phyloP scores from a whole-genome alignment of 2,329 filamentous ascomycete species.

The Aspergillus eucalypticola region DNA sequence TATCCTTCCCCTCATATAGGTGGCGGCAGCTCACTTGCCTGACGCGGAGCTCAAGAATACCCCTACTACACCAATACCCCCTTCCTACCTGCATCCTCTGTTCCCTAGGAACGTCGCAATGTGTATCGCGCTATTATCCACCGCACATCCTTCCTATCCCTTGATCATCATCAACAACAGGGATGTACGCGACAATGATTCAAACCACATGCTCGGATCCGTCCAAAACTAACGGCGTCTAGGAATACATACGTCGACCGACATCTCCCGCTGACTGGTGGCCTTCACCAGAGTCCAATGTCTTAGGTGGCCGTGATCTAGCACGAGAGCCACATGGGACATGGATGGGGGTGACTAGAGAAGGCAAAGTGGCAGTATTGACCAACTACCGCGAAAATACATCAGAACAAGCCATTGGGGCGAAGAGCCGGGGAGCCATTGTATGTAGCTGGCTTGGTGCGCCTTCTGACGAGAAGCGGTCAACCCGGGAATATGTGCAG shows the following conservation, averaged over 20 bases:
- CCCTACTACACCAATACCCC: not conserved
- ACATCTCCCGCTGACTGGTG: constrained; percentile 62
- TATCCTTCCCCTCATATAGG: not conserved
- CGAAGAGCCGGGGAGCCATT: constrained; percentile 58
- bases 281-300: constrained; percentile 55
- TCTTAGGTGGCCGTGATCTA: constrained; percentile 64
- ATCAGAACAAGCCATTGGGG: constrained; percentile 48
- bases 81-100: not conserved
- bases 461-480: constrained; percentile 39
- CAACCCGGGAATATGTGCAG: constrained; percentile 54
- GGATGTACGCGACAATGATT: constrained; percentile 53
- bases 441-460: constrained; percentile 61
- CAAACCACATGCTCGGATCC: not conserved
- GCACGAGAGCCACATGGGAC: constrained; percentile 62
- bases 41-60: not conserved
- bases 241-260: constrained; percentile 64
- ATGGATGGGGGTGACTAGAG: constrained; percentile 63
- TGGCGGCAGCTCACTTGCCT: not conserved
- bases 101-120: constrained; percentile 41
- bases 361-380: constrained; percentile 62
- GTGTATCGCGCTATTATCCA: constrained; percentile 74
- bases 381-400: constrained; percentile 64
- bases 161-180: constrained; percentile 77
- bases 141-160: constrained; percentile 72
- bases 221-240: constrained; percentile 8